These are phyloP conservation scores for Cajanus cajan DNA, from an alignment of 306 rosid genomes.

Conservation along the genomic window DNA sequence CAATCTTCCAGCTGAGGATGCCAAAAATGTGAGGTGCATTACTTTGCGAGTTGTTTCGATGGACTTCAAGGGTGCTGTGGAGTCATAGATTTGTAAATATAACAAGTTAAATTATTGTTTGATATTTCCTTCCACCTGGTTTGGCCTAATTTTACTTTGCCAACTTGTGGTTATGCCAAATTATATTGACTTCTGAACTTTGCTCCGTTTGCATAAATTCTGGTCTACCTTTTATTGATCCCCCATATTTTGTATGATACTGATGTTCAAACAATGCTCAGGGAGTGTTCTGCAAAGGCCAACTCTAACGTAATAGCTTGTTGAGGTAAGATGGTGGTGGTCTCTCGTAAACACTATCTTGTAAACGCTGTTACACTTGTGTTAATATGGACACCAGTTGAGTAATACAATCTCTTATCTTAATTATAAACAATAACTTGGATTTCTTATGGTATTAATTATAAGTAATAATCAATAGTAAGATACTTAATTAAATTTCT, in stretches of 20 bases:
- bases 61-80: neutral
- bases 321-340: too few relatives aligned
- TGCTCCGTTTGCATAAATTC: neutral
- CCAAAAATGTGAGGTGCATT: slow-evolving; percentile 13
- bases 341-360: too few relatives aligned
- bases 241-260: neutral
- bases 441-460: too few relatives aligned
- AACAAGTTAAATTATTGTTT: neutral
- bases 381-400: too few relatives aligned
- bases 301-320: too few relatives aligned
- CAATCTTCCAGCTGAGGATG: slow-evolving; percentile 29
- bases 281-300: too few relatives aligned
- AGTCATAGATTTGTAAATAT: slow-evolving; percentile 35
- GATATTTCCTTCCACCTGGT: neutral
- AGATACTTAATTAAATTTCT: too few relatives aligned
- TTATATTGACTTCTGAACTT: neutral
- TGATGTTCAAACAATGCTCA: too few relatives aligned
- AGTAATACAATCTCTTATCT: too few relatives aligned
- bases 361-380: too few relatives aligned
- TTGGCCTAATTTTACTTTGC: slow-evolving; percentile 24
- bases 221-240: neutral
- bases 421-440: too few relatives aligned
- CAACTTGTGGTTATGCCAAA: slow-evolving; percentile 2
- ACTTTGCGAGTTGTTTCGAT: slow-evolving; percentile 23
- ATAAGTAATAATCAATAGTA: too few relatives aligned